Evolutionary conservation across 23 red algal genomes (phyloP).

Genomic region (Gracilaria caudata): DNA sequence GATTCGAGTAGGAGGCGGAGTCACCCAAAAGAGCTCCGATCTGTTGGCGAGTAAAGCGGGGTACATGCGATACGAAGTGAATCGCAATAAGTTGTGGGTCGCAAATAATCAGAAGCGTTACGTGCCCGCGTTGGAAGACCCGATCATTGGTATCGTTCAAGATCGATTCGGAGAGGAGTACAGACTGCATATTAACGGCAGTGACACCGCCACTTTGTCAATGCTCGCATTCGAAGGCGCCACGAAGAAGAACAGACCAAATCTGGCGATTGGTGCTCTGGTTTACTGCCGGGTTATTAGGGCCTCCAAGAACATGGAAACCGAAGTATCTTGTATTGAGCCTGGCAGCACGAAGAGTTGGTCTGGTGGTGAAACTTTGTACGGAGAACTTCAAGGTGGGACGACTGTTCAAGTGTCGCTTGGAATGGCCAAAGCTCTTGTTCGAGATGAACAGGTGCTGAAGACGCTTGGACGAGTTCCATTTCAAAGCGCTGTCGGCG

Average conservation of each 20-base stretch:
- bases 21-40: slow-evolving; percentile 21
- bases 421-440: background rate
- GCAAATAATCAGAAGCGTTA: slow-evolving; percentile 55
- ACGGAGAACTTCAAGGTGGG: slow-evolving; percentile 70
- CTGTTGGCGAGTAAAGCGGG: slow-evolving; percentile 27
- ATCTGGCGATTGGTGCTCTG: too few relatives aligned
- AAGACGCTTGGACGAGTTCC: slow-evolving; percentile 64
- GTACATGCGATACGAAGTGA: slow-evolving; percentile 16
- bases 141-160: slow-evolving; percentile 66
- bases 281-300: slow-evolving; percentile 79
- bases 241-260: slow-evolving; percentile 89
- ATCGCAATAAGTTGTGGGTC: slow-evolving; percentile 37
- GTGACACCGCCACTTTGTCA: slow-evolving; percentile 70
- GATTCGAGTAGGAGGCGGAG: slow-evolving; percentile 35
- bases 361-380: slow-evolving; percentile 80
- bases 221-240: slow-evolving; percentile 85
- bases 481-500: slow-evolving; percentile 90
- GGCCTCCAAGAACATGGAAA: slow-evolving; percentile 52
- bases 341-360: slow-evolving; percentile 76
- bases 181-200: slow-evolving; percentile 71
- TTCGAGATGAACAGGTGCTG: slow-evolving; percentile 35
- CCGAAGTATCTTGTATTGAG: slow-evolving; percentile 76
- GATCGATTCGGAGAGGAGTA: slow-evolving; percentile 76
- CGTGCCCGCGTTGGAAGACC: slow-evolving; percentile 70
- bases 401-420: slow-evolving; percentile 62